phyloP scores from a whole-genome alignment of 495 filamentous ascomycete genomes.

The Aspergillus bridgeri region DNA sequence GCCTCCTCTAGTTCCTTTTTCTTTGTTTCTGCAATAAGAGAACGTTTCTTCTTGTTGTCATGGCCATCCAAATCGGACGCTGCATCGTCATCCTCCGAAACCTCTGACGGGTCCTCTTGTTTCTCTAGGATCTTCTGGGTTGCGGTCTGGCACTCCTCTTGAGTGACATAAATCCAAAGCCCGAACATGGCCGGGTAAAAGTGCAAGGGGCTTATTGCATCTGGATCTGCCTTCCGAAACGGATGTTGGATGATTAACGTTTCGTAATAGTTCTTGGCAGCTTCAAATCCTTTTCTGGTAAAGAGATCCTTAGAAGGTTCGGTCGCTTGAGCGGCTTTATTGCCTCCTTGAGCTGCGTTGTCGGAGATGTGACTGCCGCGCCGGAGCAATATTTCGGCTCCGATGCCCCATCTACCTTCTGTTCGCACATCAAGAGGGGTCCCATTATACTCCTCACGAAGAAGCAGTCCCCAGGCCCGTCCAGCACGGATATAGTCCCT shows the following conservation, averaged over 20 bases:
- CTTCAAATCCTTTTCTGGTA: constrained; percentile 50
- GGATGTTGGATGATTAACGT: constrained; percentile 65
- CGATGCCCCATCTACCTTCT: constrained; percentile 63
- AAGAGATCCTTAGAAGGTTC: constrained; percentile 27
- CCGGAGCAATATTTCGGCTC: constrained; percentile 63
- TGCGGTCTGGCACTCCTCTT: constrained; percentile 44
- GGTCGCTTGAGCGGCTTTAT: not conserved
- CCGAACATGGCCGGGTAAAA: constrained; percentile 69
- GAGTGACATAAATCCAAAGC: constrained; percentile 60
- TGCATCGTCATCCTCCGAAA: constrained; percentile 32
- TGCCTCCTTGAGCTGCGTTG: not conserved
- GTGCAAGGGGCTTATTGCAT: constrained; percentile 46
- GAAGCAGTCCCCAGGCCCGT: constrained; percentile 60
- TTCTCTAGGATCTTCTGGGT: constrained; percentile 23
- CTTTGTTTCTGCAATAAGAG: constrained; percentile 25
- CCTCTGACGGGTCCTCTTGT: constrained; percentile 20
- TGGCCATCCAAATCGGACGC: constrained; percentile 16
- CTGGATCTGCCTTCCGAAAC: constrained; percentile 44
- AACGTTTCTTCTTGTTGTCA: constrained; percentile 13
- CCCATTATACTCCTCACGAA: constrained; percentile 53
- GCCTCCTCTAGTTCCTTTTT: constrained; percentile 42
- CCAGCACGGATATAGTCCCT: constrained; percentile 60
- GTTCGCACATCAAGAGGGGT: constrained; percentile 51
- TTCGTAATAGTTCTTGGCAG: constrained; percentile 62
- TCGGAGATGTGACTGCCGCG: constrained; percentile 28